These are phyloP conservation scores for Phytophthora cactorum DNA, from an alignment of 352 stramenopile species.

Conservation along the genomic window DNA sequence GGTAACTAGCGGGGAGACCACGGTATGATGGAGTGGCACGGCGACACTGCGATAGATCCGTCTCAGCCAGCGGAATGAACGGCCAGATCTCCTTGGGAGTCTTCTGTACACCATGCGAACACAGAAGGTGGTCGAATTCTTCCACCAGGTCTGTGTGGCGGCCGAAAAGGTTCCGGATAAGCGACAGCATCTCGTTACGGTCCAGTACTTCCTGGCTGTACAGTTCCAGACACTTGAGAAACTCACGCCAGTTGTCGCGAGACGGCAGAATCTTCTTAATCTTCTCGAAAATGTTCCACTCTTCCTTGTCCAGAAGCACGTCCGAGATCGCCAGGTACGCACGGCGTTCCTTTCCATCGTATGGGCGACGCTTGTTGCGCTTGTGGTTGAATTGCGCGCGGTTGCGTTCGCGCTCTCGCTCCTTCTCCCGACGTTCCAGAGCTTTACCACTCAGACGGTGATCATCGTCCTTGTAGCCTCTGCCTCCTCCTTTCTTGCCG, in stretches of 20 bases:
- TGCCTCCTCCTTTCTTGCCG: conserved; percentile 43
- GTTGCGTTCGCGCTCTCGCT: conserved; percentile 80
- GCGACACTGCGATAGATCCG: conserved; percentile 91
- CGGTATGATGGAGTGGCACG: conserved; percentile 97
- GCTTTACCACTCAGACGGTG: conserved; percentile 57
- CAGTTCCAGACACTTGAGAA: conserved; percentile 98
- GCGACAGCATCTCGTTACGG: conserved; percentile 88
- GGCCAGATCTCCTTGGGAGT: conserved; percentile 91
- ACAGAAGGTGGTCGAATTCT: conserved; percentile 79
- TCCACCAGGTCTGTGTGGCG: conserved; percentile 85
- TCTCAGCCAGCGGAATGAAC: conserved; percentile 92
- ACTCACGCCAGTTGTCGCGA: conserved; percentile 96
- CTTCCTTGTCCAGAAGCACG: conserved; percentile 84
- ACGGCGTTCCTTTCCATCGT: conserved; percentile 80
- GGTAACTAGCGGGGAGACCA: conserved; percentile 96
- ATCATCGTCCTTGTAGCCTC: conserved; percentile 68
- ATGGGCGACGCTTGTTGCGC: conserved; percentile 67
- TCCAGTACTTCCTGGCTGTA: conserved; percentile 97
- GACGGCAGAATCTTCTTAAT: conserved; percentile 94
- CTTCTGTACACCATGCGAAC: conserved; percentile 80
- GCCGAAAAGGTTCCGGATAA: conserved; percentile 90
- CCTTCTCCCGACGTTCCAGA: conserved; percentile 76
- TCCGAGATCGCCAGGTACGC: conserved; percentile 76
- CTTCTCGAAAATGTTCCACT: conserved; percentile 95
- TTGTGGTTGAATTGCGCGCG: conserved; percentile 77